phyloP scores from a whole-genome alignment of 2,329 filamentous ascomycete species.

The Harringtonia lauricola region DNA sequence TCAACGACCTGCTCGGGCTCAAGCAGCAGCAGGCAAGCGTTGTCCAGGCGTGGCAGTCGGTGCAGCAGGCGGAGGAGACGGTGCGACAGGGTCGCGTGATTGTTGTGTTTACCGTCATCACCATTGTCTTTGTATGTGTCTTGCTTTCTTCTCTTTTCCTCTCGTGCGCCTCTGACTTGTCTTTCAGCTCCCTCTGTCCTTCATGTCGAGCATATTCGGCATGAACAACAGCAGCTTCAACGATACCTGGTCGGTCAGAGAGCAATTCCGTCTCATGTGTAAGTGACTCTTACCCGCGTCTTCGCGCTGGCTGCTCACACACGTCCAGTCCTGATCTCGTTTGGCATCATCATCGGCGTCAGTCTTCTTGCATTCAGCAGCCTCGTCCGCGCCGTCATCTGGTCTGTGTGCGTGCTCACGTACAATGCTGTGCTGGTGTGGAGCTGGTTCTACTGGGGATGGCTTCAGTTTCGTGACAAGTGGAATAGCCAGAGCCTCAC shows the following conservation, averaged over 20 bases:
- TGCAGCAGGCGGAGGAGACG: conserved; percentile 26
- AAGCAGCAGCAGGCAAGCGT: conserved; percentile 36
- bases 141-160: no score
- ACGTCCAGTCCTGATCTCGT: conserved; percentile 3
- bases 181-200: conserved; percentile 23
- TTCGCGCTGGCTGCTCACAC: neutral
- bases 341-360: neutral
- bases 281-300: conserved; percentile 4
- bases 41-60: conserved; percentile 29
- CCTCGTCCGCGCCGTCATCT: neutral
- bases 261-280: conserved; percentile 13
- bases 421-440: neutral
- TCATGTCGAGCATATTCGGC: conserved; percentile 26
- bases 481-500: neutral
- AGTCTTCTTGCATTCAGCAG: neutral
- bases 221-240: conserved; percentile 19
- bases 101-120: conserved; percentile 34
- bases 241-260: neutral
- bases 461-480: neutral
- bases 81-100: conserved; percentile 30
- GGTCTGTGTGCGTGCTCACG: neutral
- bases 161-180: neutral
- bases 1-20: conserved; percentile 27
- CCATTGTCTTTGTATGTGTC: conserved; percentile 30
- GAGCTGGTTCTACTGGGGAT: conserved; percentile 1